Conservation (phyloP, 176 grass and related monocot genomes). For the Lolium perenne region DNA sequence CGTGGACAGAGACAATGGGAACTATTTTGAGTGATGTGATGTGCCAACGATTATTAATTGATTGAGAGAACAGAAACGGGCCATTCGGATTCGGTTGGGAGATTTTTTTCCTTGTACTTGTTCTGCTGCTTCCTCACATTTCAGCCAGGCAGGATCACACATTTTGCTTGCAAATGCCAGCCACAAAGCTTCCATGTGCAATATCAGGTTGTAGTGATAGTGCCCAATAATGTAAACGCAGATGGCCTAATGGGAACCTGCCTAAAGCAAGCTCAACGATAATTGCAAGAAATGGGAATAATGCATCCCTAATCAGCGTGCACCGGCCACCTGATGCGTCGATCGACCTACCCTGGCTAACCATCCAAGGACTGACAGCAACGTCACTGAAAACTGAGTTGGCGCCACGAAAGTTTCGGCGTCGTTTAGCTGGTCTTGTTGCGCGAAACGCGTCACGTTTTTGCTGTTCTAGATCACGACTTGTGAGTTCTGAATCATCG, state of each 20-base stretch:
- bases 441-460: not conserved
- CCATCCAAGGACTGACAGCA: constrained; percentile 12
- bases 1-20: not conserved
- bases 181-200: constrained; percentile 13
- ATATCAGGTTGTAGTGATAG: not conserved
- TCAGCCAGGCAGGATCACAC: not conserved
- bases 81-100: not conserved
- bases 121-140: not conserved
- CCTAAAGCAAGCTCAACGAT: not conserved
- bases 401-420: not conserved
- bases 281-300: not conserved
- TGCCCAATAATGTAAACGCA: constrained; percentile 12
- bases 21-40: constrained; percentile 14
- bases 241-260: not conserved
- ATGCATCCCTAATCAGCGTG: constrained; percentile 5
- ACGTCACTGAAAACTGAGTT: not conserved
- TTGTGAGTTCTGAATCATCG: not conserved
- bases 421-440: not conserved
- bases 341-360: not conserved
- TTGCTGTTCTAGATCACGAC: not conserved
- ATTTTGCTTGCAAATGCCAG: not conserved
- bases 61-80: not conserved
- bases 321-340: constrained; percentile 48
- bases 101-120: not conserved
- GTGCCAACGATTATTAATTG: not conserved